These are phyloP conservation scores for Trichoderma reesei DNA, from an alignment of 495 filamentous ascomycete species.

Conservation along the genomic window DNA sequence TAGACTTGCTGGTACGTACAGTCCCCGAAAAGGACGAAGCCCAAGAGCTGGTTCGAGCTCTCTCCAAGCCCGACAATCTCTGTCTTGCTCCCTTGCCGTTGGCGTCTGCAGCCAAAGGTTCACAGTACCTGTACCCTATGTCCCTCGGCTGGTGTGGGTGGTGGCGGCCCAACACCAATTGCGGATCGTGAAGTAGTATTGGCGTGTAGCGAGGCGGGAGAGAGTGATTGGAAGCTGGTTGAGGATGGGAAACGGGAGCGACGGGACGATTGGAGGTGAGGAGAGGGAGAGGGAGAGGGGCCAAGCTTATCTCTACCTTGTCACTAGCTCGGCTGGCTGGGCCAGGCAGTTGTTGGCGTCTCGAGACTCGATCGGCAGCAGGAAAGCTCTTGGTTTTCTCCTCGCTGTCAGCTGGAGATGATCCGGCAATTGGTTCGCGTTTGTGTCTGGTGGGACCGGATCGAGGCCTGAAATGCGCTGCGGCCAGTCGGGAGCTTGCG, in stretches of 20 bases:
- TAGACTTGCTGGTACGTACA: conserved; percentile 11
- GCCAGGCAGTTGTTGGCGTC: background rate
- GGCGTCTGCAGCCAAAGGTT: background rate
- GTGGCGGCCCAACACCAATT: conserved; percentile 4
- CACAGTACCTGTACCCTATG: background rate
- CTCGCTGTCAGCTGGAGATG: background rate
- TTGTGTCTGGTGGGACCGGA: background rate
- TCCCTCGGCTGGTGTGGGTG: background rate
- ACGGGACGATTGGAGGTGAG: background rate
- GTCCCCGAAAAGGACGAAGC: background rate
- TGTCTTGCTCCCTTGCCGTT: background rate
- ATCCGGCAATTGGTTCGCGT: background rate
- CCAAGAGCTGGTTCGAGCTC: background rate
- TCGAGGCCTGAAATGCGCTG: background rate
- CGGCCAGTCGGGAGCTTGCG: conserved; percentile 6
- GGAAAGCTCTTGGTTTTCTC: background rate
- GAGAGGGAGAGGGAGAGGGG: background rate
- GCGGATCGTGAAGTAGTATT: background rate
- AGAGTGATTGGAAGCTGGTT: too few relatives aligned
- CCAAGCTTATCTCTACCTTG: background rate
- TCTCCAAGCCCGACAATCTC: background rate
- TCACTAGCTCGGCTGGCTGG: background rate
- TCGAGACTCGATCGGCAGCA: background rate
- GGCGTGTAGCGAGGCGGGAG: background rate
- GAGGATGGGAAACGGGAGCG: background rate